Evolutionary conservation across 352 stramenopile genomes (phyloP).

Genomic region (Thraustotheca clavata): DNA sequence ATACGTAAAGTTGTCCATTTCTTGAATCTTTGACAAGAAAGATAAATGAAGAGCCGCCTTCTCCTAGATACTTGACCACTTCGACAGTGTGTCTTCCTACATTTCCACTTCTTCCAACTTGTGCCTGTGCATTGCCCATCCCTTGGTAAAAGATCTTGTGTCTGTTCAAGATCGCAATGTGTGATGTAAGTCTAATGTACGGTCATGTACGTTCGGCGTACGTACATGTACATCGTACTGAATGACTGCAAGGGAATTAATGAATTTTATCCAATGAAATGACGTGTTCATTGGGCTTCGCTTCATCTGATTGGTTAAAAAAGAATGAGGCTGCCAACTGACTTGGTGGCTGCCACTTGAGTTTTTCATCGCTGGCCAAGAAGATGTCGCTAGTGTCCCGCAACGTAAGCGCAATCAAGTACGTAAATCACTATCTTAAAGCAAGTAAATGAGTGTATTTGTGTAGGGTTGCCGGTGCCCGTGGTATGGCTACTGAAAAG

Average conservation of each 20-base stretch:
- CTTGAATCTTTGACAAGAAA: constrained; percentile 64
- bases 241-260: constrained; percentile 10
- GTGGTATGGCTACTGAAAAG: constrained; percentile 98
- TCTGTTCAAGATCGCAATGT: too few species aligned
- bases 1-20: constrained; percentile 36
- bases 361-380: constrained; percentile 18
- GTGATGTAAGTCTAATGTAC: too few species aligned
- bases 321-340: constrained; percentile 12
- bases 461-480: constrained; percentile 51
- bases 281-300: neutral
- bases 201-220: neutral
- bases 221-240: constrained; percentile 7
- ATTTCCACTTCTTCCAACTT: constrained; percentile 57
- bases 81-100: constrained; percentile 60
- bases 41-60: constrained; percentile 75
- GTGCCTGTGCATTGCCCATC: constrained; percentile 47
- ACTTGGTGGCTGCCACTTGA: constrained; percentile 21
- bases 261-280: constrained; percentile 12
- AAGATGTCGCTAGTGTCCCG: constrained; percentile 28
- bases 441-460: neutral
- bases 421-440: neutral
- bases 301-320: neutral
- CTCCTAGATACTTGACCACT: constrained; percentile 60
- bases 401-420: constrained; percentile 30
- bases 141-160: neutral